Base-by-base conservation (phyloP, 1,284 basidiomycete genomes). In the Papiliotrema terrestris region DNA sequence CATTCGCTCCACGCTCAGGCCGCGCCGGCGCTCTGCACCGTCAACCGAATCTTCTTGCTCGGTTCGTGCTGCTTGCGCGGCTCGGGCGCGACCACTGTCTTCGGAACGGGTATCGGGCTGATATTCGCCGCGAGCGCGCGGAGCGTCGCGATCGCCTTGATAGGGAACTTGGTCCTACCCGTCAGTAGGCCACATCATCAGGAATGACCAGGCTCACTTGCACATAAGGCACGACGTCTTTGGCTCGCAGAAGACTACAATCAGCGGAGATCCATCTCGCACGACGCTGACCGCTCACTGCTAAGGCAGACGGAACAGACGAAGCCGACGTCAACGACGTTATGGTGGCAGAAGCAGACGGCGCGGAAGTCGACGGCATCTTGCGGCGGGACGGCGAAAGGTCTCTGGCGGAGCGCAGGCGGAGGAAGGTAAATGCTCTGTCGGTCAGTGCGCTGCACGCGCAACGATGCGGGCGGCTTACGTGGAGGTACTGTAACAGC, bases 341-440 rank as follows among this genome's bases (percentile, higher is more conserved):
- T 86, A 69, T 97, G 93, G 77, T 98, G 96, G 76, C 96, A 99
- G 79, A 99, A 98, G 74, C 96, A 98, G 6, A 94, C 94, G 0
- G 96, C 96, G 26, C 96, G 83, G 72, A 98, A 95, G 73, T 98
- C 96, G 56, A 98, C 88, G 63, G 87, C 88, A 70, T 98, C 94
- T 75, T 95, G 89, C 1, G 88, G 91, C 0, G 96, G 95, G 29
- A 91, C 85, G 2, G 88, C 85, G 47, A 98, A 74, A 3, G 73
- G 81, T 22, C 85, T 80, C 56, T 84, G 83, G 22, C 93, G 85
- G 51, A 95, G 83, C 2, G 86, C 81, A 3, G 87, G 86, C 11
- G 91, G 83, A 1, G 91, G 84, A n/a, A 96, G 82, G 77, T 94
- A 95, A 29, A 89, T 84, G 85, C 93, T 91, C 92, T 96, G 59